phyloP scores from a whole-genome alignment of 108 stramenopile species.

The Cyclostephanos tholiformis region DNA sequence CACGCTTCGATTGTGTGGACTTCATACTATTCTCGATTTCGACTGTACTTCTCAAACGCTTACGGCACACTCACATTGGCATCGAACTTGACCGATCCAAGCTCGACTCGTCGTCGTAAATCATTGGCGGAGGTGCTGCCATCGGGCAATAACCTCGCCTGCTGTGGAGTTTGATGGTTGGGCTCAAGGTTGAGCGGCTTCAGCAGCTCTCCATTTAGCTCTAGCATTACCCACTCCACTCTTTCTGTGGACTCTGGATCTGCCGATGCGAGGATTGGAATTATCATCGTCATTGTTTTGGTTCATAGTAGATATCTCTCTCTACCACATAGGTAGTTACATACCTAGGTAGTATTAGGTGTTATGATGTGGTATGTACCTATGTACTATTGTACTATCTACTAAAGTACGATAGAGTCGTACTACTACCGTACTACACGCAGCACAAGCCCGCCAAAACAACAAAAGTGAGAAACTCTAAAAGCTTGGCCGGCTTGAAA shows the following conservation, averaged over 20 bases:
- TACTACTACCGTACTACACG: too few relatives aligned
- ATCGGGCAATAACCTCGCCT: background rate
- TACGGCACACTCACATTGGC: slow-evolving; percentile 37
- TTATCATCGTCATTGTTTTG: slow-evolving; percentile 29
- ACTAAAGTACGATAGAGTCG: too few relatives aligned
- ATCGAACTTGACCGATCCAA: slow-evolving; percentile 56
- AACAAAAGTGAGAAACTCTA: too few relatives aligned
- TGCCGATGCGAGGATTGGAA: slow-evolving; percentile 35
- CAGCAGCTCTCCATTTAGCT: slow-evolving; percentile 75
- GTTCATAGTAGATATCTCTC: too few relatives aligned
- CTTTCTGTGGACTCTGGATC: slow-evolving; percentile 24
- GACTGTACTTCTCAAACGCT: background rate
- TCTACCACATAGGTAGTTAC: too few relatives aligned
- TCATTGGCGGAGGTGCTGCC: slow-evolving; percentile 24
- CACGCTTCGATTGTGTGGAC: too few relatives aligned
- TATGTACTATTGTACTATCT: too few relatives aligned
- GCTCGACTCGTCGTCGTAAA: slow-evolving; percentile 45
- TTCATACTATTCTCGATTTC: too few relatives aligned
- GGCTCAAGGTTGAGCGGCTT: slow-evolving; percentile 53
- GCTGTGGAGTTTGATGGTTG: background rate
- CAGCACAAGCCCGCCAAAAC: too few relatives aligned
- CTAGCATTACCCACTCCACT: slow-evolving; percentile 74
- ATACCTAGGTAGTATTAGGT: too few relatives aligned
- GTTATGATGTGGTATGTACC: too few relatives aligned
- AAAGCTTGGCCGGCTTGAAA: too few relatives aligned